Percentiles rank a stretch among this genome's conserved stretches.
Conservation (phyloP, 768 basidiomycete species). For the Cystobasidium tubakii region DNA sequence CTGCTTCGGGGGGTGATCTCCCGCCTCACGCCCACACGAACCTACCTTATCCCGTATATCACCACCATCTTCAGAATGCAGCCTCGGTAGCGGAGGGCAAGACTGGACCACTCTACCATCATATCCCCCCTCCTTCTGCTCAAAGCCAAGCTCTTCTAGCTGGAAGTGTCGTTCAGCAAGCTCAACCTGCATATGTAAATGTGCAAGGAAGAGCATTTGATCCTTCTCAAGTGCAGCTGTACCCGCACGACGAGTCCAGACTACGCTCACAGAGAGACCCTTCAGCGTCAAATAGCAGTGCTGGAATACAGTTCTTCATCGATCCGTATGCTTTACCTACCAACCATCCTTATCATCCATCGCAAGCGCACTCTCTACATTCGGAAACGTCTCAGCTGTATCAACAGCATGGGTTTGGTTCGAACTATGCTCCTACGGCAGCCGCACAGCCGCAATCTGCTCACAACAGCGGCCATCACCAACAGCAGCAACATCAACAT, state of each 20-base stretch:
- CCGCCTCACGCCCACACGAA: too few species aligned
- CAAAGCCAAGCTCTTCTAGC: neutral
- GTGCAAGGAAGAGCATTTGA: neutral
- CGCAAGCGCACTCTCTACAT: neutral
- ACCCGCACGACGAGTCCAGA: neutral
- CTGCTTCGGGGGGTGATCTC: neutral
- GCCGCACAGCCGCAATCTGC: neutral
- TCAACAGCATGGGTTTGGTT: neutral
- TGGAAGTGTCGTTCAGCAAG: neutral
- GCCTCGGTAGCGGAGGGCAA: neutral
- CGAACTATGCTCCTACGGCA: neutral
- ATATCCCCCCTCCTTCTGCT: neutral
- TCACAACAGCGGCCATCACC: neutral
- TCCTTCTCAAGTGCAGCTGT: neutral
- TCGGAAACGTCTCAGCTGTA: neutral
- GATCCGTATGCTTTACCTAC: neutral
- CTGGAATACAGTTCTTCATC: neutral
- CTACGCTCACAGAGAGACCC: neutral
- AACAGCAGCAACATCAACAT: neutral
- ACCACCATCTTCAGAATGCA: neutral
- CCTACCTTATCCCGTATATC: neutral
- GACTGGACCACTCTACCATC: neutral
- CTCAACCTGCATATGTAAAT: neutral
- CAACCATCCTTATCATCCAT: constrained; percentile 4
- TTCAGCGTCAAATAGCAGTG: neutral